These are phyloP conservation scores for Candida ponderosae DNA, from an alignment of 805 yeast genomes.

Conservation along the genomic window DNA sequence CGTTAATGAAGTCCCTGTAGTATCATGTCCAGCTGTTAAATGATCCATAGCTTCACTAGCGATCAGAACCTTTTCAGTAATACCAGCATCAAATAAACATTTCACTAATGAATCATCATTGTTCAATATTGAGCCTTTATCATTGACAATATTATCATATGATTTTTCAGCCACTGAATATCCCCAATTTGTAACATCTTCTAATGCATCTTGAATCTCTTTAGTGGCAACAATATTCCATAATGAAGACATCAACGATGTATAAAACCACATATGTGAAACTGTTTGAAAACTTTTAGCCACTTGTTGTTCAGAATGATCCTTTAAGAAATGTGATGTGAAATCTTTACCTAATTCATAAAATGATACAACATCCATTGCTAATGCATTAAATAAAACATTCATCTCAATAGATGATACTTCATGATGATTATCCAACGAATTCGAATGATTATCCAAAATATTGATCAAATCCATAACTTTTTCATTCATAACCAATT, in stretches of 20 bases:
- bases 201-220: neutral
- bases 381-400: neutral
- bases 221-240: neutral
- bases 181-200: neutral
- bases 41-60: neutral
- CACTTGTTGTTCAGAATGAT: neutral
- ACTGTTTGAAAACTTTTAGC: neutral
- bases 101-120: constrained; percentile 12
- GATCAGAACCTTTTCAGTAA: constrained; percentile 1
- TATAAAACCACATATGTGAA: neutral
- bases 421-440: no score
- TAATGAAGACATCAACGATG: neutral
- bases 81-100: constrained; percentile 15
- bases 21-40: neutral
- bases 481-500: constrained; percentile 24
- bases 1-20: neutral
- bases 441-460: constrained; percentile 10
- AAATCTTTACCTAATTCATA: neutral
- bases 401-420: neutral
- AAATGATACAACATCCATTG: neutral
- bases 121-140: constrained; percentile 1
- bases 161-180: neutral
- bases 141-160: neutral
- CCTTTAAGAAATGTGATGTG: neutral
- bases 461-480: constrained; percentile 19